A percentile compares a stretch with the other conserved stretches of the same genome.
Conservation (phyloP, 257 asterid species). For the Solanum dulcamara region DNA sequence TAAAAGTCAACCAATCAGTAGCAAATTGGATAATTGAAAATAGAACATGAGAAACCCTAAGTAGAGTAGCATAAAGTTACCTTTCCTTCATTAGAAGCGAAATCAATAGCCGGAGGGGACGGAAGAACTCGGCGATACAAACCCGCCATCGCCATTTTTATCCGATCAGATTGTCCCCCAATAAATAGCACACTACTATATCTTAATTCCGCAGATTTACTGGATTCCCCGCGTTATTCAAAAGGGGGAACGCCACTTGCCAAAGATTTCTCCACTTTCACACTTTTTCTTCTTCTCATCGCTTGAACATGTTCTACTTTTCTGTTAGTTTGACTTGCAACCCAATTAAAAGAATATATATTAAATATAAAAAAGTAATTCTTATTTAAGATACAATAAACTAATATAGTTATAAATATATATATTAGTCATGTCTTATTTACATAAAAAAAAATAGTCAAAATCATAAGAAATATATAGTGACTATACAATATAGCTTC, state of each 20-base stretch:
- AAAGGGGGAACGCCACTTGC: neutral
- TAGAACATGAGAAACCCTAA: neutral
- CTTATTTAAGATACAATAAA: no score
- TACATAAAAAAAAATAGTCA: no score
- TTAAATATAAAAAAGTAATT: neutral
- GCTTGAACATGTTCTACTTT: no score
- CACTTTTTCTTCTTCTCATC: no score
- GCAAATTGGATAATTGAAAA: neutral
- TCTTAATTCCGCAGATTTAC: neutral
- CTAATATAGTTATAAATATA: no score
- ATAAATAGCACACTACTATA: neutral
- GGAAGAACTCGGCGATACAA: constrained; percentile 81
- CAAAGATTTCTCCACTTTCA: neutral
- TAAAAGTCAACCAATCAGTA: neutral
- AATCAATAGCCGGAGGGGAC: constrained; percentile 84
- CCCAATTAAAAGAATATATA: no score
- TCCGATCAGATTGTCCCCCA: neutral
- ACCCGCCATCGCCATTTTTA: constrained; percentile 66
- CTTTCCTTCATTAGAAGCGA: constrained; percentile 88
- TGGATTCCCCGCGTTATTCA: neutral
- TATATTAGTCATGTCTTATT: no score
- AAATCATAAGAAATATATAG: no score
- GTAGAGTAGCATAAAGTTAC: constrained; percentile 7
- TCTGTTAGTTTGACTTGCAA: no score
- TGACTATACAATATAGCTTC: no score